Evolutionary conservation across 345 rosid genomes (phyloP).

Genomic region (Gossypium longicalyx): DNA sequence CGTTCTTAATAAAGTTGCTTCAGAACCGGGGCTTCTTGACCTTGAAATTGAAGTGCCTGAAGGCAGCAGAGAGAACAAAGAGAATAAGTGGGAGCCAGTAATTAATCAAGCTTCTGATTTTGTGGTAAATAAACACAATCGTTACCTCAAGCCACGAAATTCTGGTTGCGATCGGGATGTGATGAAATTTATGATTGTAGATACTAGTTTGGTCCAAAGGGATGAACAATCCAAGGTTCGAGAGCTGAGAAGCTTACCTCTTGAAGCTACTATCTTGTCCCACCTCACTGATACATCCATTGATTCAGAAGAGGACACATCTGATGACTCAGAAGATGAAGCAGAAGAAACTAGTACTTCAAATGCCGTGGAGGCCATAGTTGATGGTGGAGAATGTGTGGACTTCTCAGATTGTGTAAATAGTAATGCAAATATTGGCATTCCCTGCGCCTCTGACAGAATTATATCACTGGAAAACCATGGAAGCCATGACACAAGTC

Average conservation of each 20-base stretch:
- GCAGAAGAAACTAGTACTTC: conserved; percentile 36
- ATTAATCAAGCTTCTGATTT: conserved; percentile 19
- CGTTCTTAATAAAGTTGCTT: conserved; percentile 60
- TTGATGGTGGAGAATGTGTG: conserved; percentile 24
- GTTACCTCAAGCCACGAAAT: conserved; percentile 61
- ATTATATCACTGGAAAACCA: conserved; percentile 21
- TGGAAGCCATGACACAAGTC: conserved; percentile 18
- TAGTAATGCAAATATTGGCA: conserved; percentile 25
- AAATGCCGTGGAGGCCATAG: conserved; percentile 17
- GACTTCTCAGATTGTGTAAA: conserved; percentile 33
- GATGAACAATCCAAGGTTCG: conserved; percentile 30
- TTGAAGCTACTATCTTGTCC: conserved; percentile 25
- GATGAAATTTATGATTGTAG: conserved; percentile 53
- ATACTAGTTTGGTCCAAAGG: conserved; percentile 44
- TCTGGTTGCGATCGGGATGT: conserved; percentile 28
- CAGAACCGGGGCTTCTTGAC: conserved; percentile 61
- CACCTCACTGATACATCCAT: conserved; percentile 31
- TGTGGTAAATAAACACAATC: conserved; percentile 19
- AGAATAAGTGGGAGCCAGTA: conserved; percentile 28
- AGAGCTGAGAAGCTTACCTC: conserved; percentile 52
- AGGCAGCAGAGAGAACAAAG: conserved; percentile 28
- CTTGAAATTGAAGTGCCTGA: conserved; percentile 37
- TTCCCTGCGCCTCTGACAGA: conserved; percentile 21
- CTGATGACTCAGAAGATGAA: conserved; percentile 36
- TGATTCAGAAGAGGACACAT: conserved; percentile 37